Evolutionary conservation across 305 asterid species (phyloP), one percentile per base, ranked within the genome.

Genomic region (Fraxinus greggii): DNA sequence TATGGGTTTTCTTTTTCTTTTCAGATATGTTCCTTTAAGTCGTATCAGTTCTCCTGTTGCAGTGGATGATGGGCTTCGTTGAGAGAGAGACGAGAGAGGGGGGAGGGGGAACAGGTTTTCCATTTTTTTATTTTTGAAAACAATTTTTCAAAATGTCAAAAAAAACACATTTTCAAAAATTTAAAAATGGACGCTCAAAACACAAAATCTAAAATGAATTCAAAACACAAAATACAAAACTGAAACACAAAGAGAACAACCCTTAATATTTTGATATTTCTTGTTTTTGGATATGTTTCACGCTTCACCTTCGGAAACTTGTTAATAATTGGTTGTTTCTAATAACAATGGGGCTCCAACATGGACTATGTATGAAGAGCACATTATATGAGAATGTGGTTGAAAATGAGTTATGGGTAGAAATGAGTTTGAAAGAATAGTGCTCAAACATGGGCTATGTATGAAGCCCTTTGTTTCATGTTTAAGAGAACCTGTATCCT

Each of bases 21-120:
- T 79, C 87, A 95, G 99, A 91, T 96, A 94, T 84, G 86, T 93
- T 78, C 99, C 99, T 78, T 86, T 93, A 79, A 90, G 89, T 89
- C 93, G 95, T 81, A 87, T 93, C 74, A 84, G 79, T 87, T 84
- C 89, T 79, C 86, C 89, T 45, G 70, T 69, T 87, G 78, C 78
- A 38, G 80, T 80, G 23, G 91, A 88, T 76, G 79, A 38, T 70
- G 86, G n/a, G n/a, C n/a, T n/a, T n/a, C n/a, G n/a, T n/a, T n/a
- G n/a, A n/a, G n/a, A n/a, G n/a, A n/a, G n/a, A n/a, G n/a, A n/a
- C n/a, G n/a, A n/a, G n/a, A n/a, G n/a, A n/a, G n/a, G n/a, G n/a
- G n/a, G n/a, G n/a, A n/a, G n/a, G n/a, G n/a, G n/a, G n/a, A n/a
- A n/a, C n/a, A n/a, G n/a, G n/a, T n/a, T n/a, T n/a, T n/a, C n/a